Evolutionary conservation across 345 rosid species (phyloP).

Genomic region (Eucalyptus curtisii): DNA sequence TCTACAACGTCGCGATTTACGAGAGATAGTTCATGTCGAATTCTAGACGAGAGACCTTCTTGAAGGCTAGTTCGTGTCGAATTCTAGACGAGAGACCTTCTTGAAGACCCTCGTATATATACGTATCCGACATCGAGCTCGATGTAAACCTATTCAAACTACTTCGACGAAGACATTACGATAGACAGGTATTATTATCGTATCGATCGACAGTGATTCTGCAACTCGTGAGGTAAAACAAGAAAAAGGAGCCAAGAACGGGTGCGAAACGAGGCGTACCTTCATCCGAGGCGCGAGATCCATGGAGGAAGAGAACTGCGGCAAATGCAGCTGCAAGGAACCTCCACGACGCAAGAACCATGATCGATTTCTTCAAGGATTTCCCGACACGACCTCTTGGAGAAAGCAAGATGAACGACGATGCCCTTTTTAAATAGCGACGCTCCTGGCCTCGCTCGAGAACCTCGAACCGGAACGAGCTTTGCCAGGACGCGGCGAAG

Average conservation of each 20-base stretch:
- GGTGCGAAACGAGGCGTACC: not conserved
- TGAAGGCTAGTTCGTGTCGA: not conserved
- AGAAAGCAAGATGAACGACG: not conserved
- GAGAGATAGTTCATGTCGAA: not conserved
- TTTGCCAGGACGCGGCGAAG: not conserved
- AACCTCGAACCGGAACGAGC: not conserved
- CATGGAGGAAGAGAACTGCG: not conserved
- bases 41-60: not conserved
- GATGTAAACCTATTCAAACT: not conserved
- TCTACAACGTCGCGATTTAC: not conserved
- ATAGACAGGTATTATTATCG: not conserved
- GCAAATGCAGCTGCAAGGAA: not conserved
- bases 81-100: not conserved
- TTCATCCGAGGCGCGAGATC: not conserved
- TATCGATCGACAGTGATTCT: not conserved
- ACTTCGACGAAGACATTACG: not conserved
- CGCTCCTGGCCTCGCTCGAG: not conserved
- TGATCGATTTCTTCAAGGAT: not conserved
- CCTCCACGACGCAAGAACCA: not conserved
- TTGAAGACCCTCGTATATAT: not conserved
- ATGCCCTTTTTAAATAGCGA: not conserved
- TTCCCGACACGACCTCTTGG: not conserved
- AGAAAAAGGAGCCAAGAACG: not conserved
- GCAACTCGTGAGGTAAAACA: not conserved
- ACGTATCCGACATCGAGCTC: not conserved